Evolutionary conservation across 2,329 filamentous ascomycete genomes (phyloP), one percentile per base, ranked within the genome.

Genomic region (Phialemonium atrogriseum): DNA sequence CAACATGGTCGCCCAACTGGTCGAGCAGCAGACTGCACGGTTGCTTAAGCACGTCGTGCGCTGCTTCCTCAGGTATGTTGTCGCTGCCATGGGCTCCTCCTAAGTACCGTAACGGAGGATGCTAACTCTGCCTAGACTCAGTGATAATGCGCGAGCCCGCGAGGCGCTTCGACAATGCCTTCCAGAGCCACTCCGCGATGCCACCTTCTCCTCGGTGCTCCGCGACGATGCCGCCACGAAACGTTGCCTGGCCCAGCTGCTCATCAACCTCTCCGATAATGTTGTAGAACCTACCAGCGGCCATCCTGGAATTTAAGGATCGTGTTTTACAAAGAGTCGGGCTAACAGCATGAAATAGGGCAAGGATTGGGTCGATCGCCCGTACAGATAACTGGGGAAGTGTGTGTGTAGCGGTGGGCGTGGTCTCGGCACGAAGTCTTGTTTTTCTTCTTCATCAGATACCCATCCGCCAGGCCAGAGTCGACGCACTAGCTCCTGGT

Each of bases 1-100:
- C 64, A 98, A 96, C 55, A 98, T 98, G 91, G 91, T 98, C 35
- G 87, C 83, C 32, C 89, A 96, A 62, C 73, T 98, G 22, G 91
- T 96, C 23, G 91, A 98, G 59, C 89, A 94, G 52, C 91, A 98
- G 62, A 98, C 91, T 2, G 91, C 94, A 18, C 75, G 91, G 32
- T 70, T 98, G 27, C 75, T 98, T 15, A 98, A 98, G 72, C 91
- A 98, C 54, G 91, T 98, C 35, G 91, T 98, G 20, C 73, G 91
- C 45, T 98, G 91, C 62, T 98, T 98, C 58, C 72, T 98, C 52
- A 77, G 91, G 86, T 93, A 66, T 47, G 77, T 62, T 32, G n/a
- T n/a, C n/a, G n/a, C 26, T 18, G 14, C 9, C 15, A 16, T 35
- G 19, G 3, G 23, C 32, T 17, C 30, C 12, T 28, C 18, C 19